Percentiles rank a stretch among this genome's conserved stretches.
Conservation (phyloP, 768 basidiomycete species). For the Tylopilus intermedius region DNA sequence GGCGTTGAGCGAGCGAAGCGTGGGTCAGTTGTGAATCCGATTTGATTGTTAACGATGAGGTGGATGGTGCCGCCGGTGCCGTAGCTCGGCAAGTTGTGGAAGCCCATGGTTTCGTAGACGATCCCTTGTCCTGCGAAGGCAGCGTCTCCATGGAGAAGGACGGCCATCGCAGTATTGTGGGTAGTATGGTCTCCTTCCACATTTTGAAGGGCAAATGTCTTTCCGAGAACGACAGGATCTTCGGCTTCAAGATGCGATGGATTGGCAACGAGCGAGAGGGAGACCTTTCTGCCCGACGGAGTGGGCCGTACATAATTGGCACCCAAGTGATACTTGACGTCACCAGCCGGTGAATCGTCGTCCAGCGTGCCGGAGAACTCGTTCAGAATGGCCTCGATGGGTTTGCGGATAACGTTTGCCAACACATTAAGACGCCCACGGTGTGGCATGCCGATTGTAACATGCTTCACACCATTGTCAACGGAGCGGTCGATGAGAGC, state of each 20-base stretch:
- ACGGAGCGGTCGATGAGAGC: constrained; percentile 98
- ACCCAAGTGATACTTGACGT: constrained; percentile 98
- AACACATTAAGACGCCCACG: constrained; percentile 97
- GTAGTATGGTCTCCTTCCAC: constrained; percentile 80
- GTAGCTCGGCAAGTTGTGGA: constrained; percentile 91
- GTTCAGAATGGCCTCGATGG: constrained; percentile 95
- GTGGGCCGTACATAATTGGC: constrained; percentile 99
- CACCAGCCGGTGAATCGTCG: constrained; percentile 82
- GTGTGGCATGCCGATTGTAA: constrained; percentile 99
- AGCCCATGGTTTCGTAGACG: constrained; percentile 99
- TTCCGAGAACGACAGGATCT: constrained; percentile 97
- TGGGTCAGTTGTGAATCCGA: constrained; percentile 98
- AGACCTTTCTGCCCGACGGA: constrained; percentile 95
- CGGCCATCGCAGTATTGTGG: constrained; percentile 87
- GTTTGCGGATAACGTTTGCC: constrained; percentile 97
- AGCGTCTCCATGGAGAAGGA: constrained; percentile 95
- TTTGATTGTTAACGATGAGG: constrained; percentile 98
- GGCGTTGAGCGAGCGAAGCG: constrained; percentile 96
- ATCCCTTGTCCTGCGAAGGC: constrained; percentile 98
- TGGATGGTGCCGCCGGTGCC: constrained; percentile 98
- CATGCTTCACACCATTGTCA: constrained; percentile 90
- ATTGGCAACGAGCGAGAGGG: constrained; percentile 95
- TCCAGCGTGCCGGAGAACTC: constrained; percentile 81
- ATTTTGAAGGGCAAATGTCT: constrained; percentile 96
- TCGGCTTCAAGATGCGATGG: constrained; percentile 97